Base-by-base conservation (phyloP, 345 rosid genomes). In the Ceriops zippeliana region DNA sequence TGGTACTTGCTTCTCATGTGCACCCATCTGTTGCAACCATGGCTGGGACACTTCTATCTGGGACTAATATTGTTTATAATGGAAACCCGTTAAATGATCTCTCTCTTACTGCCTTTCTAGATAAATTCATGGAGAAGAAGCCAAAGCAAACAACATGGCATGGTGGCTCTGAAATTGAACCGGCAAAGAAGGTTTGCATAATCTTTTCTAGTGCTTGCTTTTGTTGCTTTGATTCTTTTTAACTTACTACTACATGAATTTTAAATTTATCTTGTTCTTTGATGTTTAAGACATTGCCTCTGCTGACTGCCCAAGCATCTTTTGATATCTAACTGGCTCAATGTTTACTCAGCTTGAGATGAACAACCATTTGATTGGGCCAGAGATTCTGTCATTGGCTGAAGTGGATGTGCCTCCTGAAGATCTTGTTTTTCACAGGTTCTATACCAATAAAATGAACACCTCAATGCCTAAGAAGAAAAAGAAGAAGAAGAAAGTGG, bases 81-180 rank as follows among this genome's bases (percentile, higher is more conserved):
- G 99, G 98, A 57, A 90, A 95, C 79, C 96, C 98, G 2, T 69
- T 91, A 52, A 83, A 78, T 61, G 98, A 95, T 69, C 77, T 90
- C 37, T 85, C 96, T 26, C 91, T 90, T 56, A 67, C 83, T 47
- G 92, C 97, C 76, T 91, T 91, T 79, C 83, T 95, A 24, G 97
- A 91, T 81, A 95, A 95, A 81, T 91, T 95, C 70, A 95, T 91
- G 99, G 99, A 91, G 81, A 95, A 95, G 87, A 95, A 95, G 78
- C 83, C 97, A 0, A 95, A 90, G 84, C 78, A 84, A 75, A 83
- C 72, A 74, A 61, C 81, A 30, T 95, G 99, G 99, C 97, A 91
- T 69, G 99, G 99, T 79, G 95, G 92, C 68, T 95, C 99, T 54
- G 93, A 90, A 80, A 95, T 95, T 27, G 99, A 91, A 85, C 97